A percentile compares a stretch with the other conserved stretches of the same genome.
Conservation (phyloP, 129 eudicot genomes). For the Glebionis coronaria region DNA sequence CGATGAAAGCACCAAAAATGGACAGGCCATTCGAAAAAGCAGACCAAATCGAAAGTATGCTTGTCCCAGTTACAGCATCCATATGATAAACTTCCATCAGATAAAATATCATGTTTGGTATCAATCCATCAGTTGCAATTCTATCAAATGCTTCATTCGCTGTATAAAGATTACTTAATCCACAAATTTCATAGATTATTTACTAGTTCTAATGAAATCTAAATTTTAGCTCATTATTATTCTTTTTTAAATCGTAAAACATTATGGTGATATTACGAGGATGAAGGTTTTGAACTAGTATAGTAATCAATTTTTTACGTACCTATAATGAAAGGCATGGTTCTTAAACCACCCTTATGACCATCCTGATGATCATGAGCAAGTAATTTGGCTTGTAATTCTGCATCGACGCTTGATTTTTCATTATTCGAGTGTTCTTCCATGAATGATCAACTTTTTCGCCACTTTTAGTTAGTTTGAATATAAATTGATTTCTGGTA, state of each 20-base stretch:
- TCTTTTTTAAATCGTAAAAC: too few relatives aligned
- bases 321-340: conserved; percentile 45
- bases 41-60: conserved; percentile 8
- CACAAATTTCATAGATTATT: too few relatives aligned
- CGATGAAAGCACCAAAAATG: conserved; percentile 38
- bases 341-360: conserved; percentile 35
- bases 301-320: not conserved
- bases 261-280: too few relatives aligned
- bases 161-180: too few relatives aligned
- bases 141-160: conserved; percentile 42
- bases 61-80: not conserved
- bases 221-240: too few relatives aligned
- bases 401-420: not conserved
- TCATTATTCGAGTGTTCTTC: conserved; percentile 10
- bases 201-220: too few relatives aligned
- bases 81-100: not conserved
- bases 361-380: not conserved
- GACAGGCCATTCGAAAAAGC: conserved; percentile 29
- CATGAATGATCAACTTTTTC: conserved; percentile 15
- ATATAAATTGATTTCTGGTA: too few relatives aligned
- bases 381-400: conserved; percentile 23
- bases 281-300: too few relatives aligned
- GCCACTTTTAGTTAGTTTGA: too few relatives aligned
- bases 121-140: conserved; percentile 35
- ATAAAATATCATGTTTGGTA: not conserved